Percentiles rank a stretch among this genome's conserved stretches.
phyloP scores from a whole-genome alignment of 768 basidiomycete genomes.

The Mycena venus region DNA sequence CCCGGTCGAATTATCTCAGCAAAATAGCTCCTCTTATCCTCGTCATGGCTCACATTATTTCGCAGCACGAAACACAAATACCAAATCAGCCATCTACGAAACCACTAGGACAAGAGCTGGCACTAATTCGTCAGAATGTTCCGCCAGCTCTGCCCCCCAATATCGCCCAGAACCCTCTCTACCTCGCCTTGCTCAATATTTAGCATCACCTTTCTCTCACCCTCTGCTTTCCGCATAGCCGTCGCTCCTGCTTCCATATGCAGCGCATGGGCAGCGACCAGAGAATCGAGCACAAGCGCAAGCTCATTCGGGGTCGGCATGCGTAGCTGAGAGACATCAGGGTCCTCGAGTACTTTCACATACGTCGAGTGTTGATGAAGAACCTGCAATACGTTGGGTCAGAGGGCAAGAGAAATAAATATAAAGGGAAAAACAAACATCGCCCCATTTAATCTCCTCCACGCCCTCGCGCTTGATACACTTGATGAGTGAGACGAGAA shows the following conservation, averaged over 20 bases:
- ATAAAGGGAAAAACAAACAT: slow-evolving; percentile 61
- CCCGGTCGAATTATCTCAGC: too few species aligned
- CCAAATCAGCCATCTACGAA: too few species aligned
- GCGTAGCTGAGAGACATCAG: slow-evolving; percentile 49
- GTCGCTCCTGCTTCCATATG: slow-evolving; percentile 75
- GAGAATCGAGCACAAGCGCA: slow-evolving; percentile 75
- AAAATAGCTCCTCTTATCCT: too few species aligned
- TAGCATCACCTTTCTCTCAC: slow-evolving; percentile 81
- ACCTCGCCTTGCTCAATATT: slow-evolving; percentile 89
- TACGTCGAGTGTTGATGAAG: slow-evolving; percentile 83
- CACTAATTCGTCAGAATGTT: slow-evolving; percentile 52
- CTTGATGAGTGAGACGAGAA: slow-evolving; percentile 87
- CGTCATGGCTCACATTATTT: too few species aligned
- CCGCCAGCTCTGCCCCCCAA: slow-evolving; percentile 80
- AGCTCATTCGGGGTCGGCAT: slow-evolving; percentile 77
- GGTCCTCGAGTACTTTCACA: slow-evolving; percentile 74
- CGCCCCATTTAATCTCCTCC: slow-evolving; percentile 88
- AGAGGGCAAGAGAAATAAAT: neutral
- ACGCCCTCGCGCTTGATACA: slow-evolving; percentile 88
- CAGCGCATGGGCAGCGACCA: slow-evolving; percentile 84
- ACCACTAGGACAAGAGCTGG: neutral
- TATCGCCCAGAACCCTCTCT: slow-evolving; percentile 86
- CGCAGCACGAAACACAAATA: too few species aligned
- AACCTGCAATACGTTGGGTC: slow-evolving; percentile 57
- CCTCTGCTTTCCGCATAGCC: slow-evolving; percentile 66